Percentiles rank a stretch among this genome's conserved stretches.
Conservation (phyloP, 441 rosid genomes). For the Euphorbia schlechtendalii region DNA sequence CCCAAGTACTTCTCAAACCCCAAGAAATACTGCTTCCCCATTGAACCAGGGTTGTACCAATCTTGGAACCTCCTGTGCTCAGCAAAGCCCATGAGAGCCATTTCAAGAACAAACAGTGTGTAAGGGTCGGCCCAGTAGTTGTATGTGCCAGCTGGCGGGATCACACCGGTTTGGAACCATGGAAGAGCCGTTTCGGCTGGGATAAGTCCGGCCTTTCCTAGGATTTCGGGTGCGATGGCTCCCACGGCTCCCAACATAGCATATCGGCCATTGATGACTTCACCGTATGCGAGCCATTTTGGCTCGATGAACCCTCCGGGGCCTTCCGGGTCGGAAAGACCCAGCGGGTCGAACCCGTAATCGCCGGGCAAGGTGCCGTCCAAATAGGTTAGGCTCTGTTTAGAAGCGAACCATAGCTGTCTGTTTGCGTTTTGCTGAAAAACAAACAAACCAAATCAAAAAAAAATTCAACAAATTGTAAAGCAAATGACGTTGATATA, state of each 20-base stretch:
- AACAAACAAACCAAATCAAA: background rate
- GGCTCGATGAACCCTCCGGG: slow-evolving; percentile 96
- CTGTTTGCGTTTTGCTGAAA: slow-evolving; percentile 81
- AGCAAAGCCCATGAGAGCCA: slow-evolving; percentile 95
- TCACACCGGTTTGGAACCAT: slow-evolving; percentile 89
- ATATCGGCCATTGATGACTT: slow-evolving; percentile 70
- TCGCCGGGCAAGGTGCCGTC: slow-evolving; percentile 92
- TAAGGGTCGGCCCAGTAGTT: slow-evolving; percentile 86
- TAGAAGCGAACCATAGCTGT: slow-evolving; percentile 87
- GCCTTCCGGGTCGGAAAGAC: slow-evolving; percentile 97
- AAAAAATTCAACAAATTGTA: background rate
- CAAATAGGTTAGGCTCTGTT: slow-evolving; percentile 81
- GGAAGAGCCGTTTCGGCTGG: slow-evolving; percentile 83
- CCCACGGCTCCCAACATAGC: slow-evolving; percentile 88
- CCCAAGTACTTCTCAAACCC: slow-evolving; percentile 73
- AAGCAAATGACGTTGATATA: background rate
- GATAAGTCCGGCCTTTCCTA: slow-evolving; percentile 72
- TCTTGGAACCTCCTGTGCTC: slow-evolving; percentile 96
- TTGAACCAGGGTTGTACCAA: slow-evolving; percentile 81
- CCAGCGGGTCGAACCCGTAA: slow-evolving; percentile 86
- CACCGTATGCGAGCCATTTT: slow-evolving; percentile 88
- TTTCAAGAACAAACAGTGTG: slow-evolving; percentile 72
- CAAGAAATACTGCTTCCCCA: slow-evolving; percentile 89
- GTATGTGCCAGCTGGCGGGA: slow-evolving; percentile 94
- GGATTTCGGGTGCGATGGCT: slow-evolving; percentile 78